Percentiles rank a stretch among this genome's conserved stretches.
Conservation (phyloP, 768 basidiomycete species). For the Suillus americanus region DNA sequence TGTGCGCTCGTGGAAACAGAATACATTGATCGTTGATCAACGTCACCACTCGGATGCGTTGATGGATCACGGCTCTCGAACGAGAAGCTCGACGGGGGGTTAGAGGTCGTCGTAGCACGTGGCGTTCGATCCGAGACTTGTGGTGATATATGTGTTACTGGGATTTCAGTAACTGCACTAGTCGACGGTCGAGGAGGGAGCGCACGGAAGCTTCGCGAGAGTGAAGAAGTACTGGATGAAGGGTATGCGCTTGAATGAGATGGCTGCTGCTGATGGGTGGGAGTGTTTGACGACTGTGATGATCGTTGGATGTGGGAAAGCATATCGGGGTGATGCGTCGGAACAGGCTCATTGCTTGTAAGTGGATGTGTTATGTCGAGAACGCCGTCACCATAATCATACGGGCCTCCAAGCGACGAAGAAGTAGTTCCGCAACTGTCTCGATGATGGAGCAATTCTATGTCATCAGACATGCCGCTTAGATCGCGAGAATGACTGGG, state of each 20-base stretch:
- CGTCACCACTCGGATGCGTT: constrained; percentile 14
- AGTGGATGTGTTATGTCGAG: constrained; percentile 21
- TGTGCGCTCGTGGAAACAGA: constrained; percentile 27
- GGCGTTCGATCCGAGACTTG: neutral
- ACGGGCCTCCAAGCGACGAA: constrained; percentile 8
- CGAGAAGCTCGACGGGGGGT: constrained; percentile 1
- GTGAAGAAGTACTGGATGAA: constrained; percentile 15
- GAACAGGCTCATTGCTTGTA: constrained; percentile 17
- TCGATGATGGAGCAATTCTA: constrained; percentile 26
- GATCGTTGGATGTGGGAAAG: constrained; percentile 4
- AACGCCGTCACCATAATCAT: constrained; percentile 16
- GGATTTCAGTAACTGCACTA: neutral
- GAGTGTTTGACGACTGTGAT: constrained; percentile 5
- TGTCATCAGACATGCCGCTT: constrained; percentile 23
- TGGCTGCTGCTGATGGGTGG: neutral
- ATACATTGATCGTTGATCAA: constrained; percentile 17
- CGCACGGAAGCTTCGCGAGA: constrained; percentile 25
- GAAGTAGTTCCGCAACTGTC: constrained; percentile 9
- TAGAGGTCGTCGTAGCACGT: constrained; percentile 6
- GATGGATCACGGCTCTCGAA: neutral
- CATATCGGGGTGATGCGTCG: constrained; percentile 18
- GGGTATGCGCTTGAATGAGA: constrained; percentile 1
- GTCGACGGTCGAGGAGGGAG: constrained; percentile 28
- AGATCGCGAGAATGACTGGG: constrained; percentile 20
- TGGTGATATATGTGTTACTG: neutral